Evolutionary conservation across 192 early-diverging fungal genomes (phyloP).

Genomic region (Helicostylum pulchrum): DNA sequence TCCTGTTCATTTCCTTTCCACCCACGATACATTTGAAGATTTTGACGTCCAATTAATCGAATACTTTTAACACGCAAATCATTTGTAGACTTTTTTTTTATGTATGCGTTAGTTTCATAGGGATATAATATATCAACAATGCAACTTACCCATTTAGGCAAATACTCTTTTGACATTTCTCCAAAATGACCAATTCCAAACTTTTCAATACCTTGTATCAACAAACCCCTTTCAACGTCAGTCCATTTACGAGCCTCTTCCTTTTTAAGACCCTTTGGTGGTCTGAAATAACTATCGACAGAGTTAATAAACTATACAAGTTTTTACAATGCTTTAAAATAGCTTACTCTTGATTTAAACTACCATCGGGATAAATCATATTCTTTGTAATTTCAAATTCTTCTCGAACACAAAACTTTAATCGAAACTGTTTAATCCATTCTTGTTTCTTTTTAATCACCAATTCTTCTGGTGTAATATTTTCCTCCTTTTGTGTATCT

Average conservation of each 20-base stretch:
- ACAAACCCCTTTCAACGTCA: slow-evolving; percentile 67
- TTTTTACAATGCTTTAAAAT: neutral
- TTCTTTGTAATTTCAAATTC: slow-evolving; percentile 83
- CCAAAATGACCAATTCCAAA: slow-evolving; percentile 87
- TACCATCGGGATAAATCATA: slow-evolving; percentile 80
- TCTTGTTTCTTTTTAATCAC: slow-evolving; percentile 59
- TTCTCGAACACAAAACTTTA: slow-evolving; percentile 78
- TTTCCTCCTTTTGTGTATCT: slow-evolving; percentile 5
- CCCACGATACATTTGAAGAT: slow-evolving; percentile 79
- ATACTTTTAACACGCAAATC: slow-evolving; percentile 86
- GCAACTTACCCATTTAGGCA: slow-evolving; percentile 70
- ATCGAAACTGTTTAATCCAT: slow-evolving; percentile 76
- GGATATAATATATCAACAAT: neutral
- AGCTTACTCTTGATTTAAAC: slow-evolving; percentile 81
- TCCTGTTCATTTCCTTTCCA: slow-evolving; percentile 76
- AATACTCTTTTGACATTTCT: slow-evolving; percentile 73
- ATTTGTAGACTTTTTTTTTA: slow-evolving; percentile 51
- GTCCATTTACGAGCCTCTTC: slow-evolving; percentile 77
- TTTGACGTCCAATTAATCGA: slow-evolving; percentile 81
- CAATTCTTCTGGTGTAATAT: slow-evolving; percentile 30
- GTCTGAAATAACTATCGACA: slow-evolving; percentile 63
- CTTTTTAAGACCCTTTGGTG: slow-evolving; percentile 60
- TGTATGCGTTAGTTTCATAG: neutral
- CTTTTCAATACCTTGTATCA: slow-evolving; percentile 78
- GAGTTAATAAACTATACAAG: neutral